phyloP scores from a whole-genome alignment of 208 protist species.

The Leptomonas pyrrhocoris region DNA sequence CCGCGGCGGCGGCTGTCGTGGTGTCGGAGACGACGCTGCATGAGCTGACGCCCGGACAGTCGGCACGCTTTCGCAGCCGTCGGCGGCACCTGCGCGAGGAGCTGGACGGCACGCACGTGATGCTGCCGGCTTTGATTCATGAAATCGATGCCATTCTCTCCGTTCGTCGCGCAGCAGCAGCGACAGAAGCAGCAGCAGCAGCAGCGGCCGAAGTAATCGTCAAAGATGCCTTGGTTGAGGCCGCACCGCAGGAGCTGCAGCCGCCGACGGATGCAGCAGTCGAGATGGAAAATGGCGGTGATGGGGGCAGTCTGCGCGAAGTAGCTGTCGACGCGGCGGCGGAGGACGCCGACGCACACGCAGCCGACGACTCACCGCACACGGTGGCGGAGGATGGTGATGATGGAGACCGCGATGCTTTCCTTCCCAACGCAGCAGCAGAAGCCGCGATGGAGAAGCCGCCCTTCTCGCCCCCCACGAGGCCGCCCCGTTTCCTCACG shows the following conservation, averaged over 20 bases:
- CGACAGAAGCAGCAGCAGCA: neutral
- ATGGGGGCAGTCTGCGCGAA: too few species aligned
- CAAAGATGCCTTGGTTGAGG: too few species aligned
- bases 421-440: neutral
- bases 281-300: too few species aligned
- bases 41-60: slow-evolving; percentile 15
- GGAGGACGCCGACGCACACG: too few species aligned
- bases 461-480: neutral
- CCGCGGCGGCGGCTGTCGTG: neutral
- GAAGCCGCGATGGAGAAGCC: neutral
- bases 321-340: too few species aligned
- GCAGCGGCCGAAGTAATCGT: too few species aligned
- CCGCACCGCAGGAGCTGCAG: too few species aligned
- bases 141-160: slow-evolving; percentile 17
- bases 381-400: too few species aligned
- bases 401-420: too few species aligned
- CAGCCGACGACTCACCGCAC: too few species aligned
- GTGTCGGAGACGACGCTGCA: neutral
- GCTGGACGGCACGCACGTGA: slow-evolving; percentile 24
- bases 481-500: neutral
- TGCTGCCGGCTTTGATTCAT: slow-evolving; percentile 15
- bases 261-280: too few species aligned
- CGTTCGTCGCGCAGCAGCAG: neutral
- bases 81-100: slow-evolving; percentile 19
- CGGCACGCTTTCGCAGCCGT: slow-evolving; percentile 18